These are phyloP conservation scores for Phylloporus arenicola DNA, from an alignment of 768 basidiomycete species.

Conservation along the genomic window DNA sequence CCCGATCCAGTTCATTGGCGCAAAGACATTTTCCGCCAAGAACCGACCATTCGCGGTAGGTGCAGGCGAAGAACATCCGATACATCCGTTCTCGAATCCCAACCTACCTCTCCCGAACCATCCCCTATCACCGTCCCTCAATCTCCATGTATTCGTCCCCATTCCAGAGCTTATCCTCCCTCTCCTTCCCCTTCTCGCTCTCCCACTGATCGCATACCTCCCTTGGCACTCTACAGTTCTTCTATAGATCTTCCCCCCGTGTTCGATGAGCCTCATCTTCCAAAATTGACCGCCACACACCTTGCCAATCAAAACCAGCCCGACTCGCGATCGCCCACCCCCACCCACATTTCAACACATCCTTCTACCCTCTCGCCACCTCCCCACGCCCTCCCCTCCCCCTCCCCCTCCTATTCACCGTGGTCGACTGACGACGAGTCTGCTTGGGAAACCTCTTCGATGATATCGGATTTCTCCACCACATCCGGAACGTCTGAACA, in stretches of 20 bases:
- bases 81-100: constrained; percentile 30
- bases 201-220: constrained; percentile 33
- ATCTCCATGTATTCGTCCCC: constrained; percentile 38
- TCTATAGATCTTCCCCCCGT: neutral
- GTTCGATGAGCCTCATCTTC: neutral
- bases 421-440: constrained; percentile 79
- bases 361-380: constrained; percentile 14
- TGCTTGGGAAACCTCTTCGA: constrained; percentile 68
- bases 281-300: constrained; percentile 1
- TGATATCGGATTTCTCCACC: constrained; percentile 55
- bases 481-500: constrained; percentile 40
- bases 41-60: constrained; percentile 49
- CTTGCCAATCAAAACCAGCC: constrained; percentile 5
- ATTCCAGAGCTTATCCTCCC: constrained; percentile 46
- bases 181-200: constrained; percentile 48
- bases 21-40: constrained; percentile 43
- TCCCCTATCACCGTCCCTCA: constrained; percentile 29
- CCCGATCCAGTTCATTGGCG: constrained; percentile 54
- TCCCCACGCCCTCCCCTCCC: constrained; percentile 12
- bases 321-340: constrained; percentile 37
- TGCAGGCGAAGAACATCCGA: constrained; percentile 52
- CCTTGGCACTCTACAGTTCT: constrained; percentile 25
- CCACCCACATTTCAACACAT: constrained; percentile 30
- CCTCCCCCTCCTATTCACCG: constrained; percentile 39
- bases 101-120: constrained; percentile 24